phyloP scores from a whole-genome alignment of 2,329 filamentous ascomycete genomes.

The Allantophomopsis cytisporea region DNA sequence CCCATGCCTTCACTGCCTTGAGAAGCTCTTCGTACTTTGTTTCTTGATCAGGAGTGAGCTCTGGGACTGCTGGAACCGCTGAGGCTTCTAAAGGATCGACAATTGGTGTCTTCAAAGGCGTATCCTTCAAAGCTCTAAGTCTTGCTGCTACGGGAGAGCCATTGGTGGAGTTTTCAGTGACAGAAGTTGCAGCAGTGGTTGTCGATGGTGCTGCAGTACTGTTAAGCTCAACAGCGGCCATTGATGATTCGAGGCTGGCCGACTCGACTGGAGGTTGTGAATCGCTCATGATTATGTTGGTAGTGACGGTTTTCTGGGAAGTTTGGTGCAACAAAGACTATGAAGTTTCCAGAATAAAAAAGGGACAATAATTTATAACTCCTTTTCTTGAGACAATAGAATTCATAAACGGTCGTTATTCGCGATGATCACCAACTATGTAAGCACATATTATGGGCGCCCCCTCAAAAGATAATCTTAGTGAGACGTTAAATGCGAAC shows the following conservation, averaged over 20 bases:
- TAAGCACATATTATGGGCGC: too few relatives aligned
- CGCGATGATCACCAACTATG: too few relatives aligned
- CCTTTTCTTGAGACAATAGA: too few relatives aligned
- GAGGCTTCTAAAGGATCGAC: conserved; percentile 11
- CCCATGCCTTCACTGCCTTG: conserved; percentile 56
- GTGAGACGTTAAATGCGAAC: too few relatives aligned
- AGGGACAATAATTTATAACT: too few relatives aligned
- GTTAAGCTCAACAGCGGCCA: conserved; percentile 1
- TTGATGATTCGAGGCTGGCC: not conserved
- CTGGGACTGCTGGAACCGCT: conserved; percentile 33
- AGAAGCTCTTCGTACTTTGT: conserved; percentile 72
- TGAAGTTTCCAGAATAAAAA: too few relatives aligned
- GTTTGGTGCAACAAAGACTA: too few relatives aligned
- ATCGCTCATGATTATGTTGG: too few relatives aligned
- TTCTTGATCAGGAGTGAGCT: conserved; percentile 64
- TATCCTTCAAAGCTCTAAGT: not conserved
- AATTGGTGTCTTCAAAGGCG: conserved; percentile 21
- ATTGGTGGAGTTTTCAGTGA: not conserved
- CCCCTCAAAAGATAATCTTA: too few relatives aligned
- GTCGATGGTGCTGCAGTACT: not conserved
- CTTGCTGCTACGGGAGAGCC: not conserved
- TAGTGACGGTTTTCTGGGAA: too few relatives aligned
- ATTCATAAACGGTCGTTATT: too few relatives aligned
- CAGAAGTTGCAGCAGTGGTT: not conserved
- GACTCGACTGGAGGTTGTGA: not conserved